phyloP scores from a whole-genome alignment of 1,284 basidiomycete species.

The Trametes polyzona region DNA sequence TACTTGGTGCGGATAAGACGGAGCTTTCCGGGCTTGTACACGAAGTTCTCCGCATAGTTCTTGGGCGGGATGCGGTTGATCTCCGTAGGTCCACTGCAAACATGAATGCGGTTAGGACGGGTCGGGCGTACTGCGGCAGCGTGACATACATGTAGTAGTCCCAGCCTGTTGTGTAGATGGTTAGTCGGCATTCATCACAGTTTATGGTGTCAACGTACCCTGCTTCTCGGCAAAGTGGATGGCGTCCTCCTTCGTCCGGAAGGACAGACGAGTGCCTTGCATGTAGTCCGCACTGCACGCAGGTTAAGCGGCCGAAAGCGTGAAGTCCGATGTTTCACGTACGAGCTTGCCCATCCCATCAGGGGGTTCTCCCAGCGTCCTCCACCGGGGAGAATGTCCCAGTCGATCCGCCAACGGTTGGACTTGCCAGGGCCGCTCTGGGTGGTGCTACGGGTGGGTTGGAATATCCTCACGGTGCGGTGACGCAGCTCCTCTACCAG shows the following conservation, averaged over 20 bases:
- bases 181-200: no score
- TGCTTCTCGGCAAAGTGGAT: conserved; percentile 94
- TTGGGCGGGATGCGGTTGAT: conserved; percentile 84
- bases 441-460: conserved; percentile 94
- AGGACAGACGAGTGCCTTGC: conserved; percentile 90
- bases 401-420: conserved; percentile 93
- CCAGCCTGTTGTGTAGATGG: conserved; percentile 55
- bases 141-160: conserved; percentile 73
- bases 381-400: conserved; percentile 86
- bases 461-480: conserved; percentile 91
- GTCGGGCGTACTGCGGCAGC: background rate
- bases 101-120: conserved; percentile 30
- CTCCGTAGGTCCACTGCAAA: conserved; percentile 66
- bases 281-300: conserved; percentile 88
- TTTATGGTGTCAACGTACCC: no score
- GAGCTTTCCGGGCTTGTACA: conserved; percentile 82
- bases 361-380: conserved; percentile 99
- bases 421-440: conserved; percentile 90
- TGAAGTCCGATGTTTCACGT: conserved; percentile 43
- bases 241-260: conserved; percentile 91
- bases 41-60: conserved; percentile 92
- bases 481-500: conserved; percentile 82
- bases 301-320: background rate
- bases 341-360: conserved; percentile 97
- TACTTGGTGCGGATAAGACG: conserved; percentile 95